Conservation (phyloP, 2,329 filamentous ascomycete species). For the Emmonsiellopsis sp. region DNA sequence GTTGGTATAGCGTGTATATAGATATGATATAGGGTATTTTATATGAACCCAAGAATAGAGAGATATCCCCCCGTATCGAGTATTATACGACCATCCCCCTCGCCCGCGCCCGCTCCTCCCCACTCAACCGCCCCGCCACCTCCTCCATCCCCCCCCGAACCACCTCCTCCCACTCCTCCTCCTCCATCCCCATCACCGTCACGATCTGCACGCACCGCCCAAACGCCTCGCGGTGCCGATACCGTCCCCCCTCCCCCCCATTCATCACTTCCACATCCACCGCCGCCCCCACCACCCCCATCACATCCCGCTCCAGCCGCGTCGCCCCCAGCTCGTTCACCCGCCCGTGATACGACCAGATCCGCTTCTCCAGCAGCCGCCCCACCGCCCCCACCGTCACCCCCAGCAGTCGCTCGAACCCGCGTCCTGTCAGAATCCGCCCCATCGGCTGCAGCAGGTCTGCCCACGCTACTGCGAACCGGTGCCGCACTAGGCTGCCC, state of each 20-base stretch:
- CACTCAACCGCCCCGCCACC: conserved; percentile 55
- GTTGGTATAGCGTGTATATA: no score
- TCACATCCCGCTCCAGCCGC: conserved; percentile 74
- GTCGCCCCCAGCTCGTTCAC: conserved; percentile 76
- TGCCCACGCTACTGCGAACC: conserved; percentile 81
- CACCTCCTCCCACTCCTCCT: conserved; percentile 86
- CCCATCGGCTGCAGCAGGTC: conserved; percentile 75
- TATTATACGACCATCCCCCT: conserved; percentile 52
- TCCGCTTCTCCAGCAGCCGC: conserved; percentile 73
- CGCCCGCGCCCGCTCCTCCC: conserved; percentile 65
- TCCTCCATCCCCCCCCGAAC: conserved; percentile 43
- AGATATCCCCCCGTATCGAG: not conserved
- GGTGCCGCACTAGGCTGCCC: conserved; percentile 60
- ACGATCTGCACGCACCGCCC: conserved; percentile 68
- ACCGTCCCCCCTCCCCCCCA: conserved; percentile 45
- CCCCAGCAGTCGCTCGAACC: conserved; percentile 67
- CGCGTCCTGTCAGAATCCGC: conserved; percentile 69
- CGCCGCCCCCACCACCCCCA: conserved; percentile 54
- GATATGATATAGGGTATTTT: no score
- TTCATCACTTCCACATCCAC: conserved; percentile 29
- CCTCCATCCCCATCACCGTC: conserved; percentile 87
- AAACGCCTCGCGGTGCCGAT: conserved; percentile 70
- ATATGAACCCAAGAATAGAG: no score
- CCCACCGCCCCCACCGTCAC: conserved; percentile 67
- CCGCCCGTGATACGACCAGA: conserved; percentile 70